phyloP scores from a whole-genome alignment of 2,329 filamentous ascomycete genomes.

The Lachnellula cervina region DNA sequence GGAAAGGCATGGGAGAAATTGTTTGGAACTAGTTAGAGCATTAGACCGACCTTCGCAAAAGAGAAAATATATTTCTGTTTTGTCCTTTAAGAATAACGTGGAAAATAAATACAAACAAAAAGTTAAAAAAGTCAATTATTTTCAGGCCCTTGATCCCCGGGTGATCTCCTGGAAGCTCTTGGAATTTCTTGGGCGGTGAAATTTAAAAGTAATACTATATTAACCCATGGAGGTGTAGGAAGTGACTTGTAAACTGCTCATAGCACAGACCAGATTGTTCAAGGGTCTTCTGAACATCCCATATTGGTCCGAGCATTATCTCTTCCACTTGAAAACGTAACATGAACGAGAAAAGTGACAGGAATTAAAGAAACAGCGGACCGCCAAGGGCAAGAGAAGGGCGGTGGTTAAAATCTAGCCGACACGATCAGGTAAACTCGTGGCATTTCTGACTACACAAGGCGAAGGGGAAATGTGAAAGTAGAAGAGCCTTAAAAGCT shows the following conservation, averaged over 20 bases:
- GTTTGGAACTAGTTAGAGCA: no score
- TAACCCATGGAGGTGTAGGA: not conserved
- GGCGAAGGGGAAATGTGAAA: not conserved
- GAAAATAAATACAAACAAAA: no score
- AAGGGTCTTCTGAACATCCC: not conserved
- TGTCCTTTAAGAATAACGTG: no score
- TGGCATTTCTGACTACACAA: not conserved
- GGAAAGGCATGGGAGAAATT: no score
- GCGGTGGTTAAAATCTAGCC: not conserved
- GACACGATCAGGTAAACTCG: not conserved
- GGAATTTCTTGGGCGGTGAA: not conserved
- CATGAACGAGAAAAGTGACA: not conserved
- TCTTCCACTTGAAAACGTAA: not conserved
- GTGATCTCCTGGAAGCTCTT: conserved; percentile 9
- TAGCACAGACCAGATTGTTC: not conserved
- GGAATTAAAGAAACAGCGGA: not conserved
- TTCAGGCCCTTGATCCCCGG: not conserved
- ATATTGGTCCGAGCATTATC: not conserved
- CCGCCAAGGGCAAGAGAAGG: not conserved
- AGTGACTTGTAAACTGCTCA: not conserved
- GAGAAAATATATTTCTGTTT: no score
- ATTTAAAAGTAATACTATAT: not conserved
- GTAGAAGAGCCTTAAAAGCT: no score
- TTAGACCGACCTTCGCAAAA: no score
- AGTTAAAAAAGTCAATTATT: no score